These are phyloP conservation scores for Fusarium sacchari DNA, from an alignment of 2,329 filamentous ascomycete genomes.

Conservation along the genomic window DNA sequence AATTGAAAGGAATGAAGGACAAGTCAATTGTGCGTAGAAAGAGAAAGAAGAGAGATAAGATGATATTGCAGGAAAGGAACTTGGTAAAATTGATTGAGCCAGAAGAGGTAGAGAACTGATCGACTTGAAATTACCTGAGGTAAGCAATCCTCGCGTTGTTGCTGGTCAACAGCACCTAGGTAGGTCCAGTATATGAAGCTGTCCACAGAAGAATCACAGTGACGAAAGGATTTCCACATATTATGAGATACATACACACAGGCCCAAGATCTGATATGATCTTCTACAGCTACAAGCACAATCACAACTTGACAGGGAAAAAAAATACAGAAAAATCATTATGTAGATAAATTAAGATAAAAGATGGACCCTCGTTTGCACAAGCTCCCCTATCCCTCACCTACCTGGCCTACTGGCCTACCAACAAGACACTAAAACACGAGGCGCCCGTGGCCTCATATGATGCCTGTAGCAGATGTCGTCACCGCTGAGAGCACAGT, in stretches of 20 bases:
- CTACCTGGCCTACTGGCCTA: background rate
- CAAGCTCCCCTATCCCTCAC: background rate
- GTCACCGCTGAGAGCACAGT: slow-evolving; percentile 26
- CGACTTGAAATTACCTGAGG: slow-evolving; percentile 31
- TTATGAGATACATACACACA: background rate
- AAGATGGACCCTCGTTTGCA: slow-evolving; percentile 23
- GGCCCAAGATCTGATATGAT: slow-evolving; percentile 9
- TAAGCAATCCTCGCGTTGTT: slow-evolving; percentile 33
- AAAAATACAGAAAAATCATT: background rate
- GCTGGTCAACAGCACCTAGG: slow-evolving; percentile 35
- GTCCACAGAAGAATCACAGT: slow-evolving; percentile 20
- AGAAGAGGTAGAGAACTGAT: slow-evolving; percentile 29
- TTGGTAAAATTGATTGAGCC: slow-evolving; percentile 19
- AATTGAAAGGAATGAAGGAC: slow-evolving; percentile 32
- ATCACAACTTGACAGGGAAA: background rate
- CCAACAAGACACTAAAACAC: slow-evolving; percentile 30
- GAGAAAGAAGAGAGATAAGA: background rate
- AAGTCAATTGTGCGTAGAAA: slow-evolving; percentile 28
- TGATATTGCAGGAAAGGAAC: slow-evolving; percentile 21
- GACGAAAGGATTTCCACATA: slow-evolving; percentile 11
- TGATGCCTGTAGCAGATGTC: slow-evolving; percentile 21
- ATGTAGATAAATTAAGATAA: slow-evolving; percentile 12
- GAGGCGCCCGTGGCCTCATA: slow-evolving; percentile 16
- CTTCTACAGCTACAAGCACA: background rate
- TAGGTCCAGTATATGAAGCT: slow-evolving; percentile 17